Base-by-base conservation (phyloP, 257 asterid species). In the Solanum tarijense region DNA sequence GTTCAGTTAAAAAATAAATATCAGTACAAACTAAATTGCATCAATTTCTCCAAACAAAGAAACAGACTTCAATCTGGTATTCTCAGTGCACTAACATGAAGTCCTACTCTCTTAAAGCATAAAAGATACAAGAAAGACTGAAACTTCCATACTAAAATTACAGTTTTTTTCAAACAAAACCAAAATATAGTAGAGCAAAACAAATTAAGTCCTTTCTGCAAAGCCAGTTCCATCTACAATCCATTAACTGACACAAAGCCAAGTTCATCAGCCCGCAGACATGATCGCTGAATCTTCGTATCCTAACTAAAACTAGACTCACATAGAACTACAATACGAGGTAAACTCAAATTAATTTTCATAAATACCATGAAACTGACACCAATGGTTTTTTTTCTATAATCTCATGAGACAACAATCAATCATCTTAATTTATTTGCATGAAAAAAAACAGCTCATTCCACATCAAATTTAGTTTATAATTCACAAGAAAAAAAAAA, bases 1-100 rank as follows among this genome's bases (percentile, higher is more conserved):
- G 94, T 86, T 81, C 90, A 89, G 83, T 87, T 85, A 73, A 86
- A 60, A 72, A 86, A 87, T 73, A 65, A 18, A 34, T 41, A 84
- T 41, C 43, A 85, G 31, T 14, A 43, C 41, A 82, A 29, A 81
- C 29, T 81, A 46, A 81, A 86, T 25, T 66, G 20, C 84, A 84
- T 29, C 58, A 46, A 52, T 52, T 39, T 46, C 60, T 35, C 76
- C 16, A 46, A 41, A 39, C 6, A 7, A 41, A 85, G 18, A 86
- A 74, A 29, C 27, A 29, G 29, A 82, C 41, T 27, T 48, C 69
- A 82, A 48, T 48, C 41, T 29, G 21, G 41, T 82, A 46, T 31
- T 48, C 68, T 18, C 43, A 29, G 66, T 48, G 29, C 32, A 9
- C 85, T 46, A 82, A 29, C 43, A 82, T 18, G 41, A 43, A 82